Percentiles rank a stretch among this genome's conserved stretches.
Conservation (phyloP, 208 protist genomes). For the Blastocrithidia nonstop region DNA sequence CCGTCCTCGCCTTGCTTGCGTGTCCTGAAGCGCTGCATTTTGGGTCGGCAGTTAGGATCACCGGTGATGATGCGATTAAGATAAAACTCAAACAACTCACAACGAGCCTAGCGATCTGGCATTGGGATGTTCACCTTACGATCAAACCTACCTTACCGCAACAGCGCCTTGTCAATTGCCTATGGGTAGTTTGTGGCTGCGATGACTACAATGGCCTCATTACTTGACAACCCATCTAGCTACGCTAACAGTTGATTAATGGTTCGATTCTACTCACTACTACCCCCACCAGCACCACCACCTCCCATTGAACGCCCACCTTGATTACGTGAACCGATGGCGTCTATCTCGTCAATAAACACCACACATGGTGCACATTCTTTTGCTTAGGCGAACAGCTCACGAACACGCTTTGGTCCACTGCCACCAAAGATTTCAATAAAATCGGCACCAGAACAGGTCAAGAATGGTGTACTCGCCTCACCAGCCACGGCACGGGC, state of each 20-base stretch:
- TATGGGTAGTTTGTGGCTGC: slow-evolving; percentile 96
- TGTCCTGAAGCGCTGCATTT: slow-evolving; percentile 36
- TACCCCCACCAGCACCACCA: slow-evolving; percentile 40
- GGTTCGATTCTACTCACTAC: slow-evolving; percentile 90
- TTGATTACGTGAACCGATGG: slow-evolving; percentile 87
- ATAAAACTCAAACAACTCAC: slow-evolving; percentile 85
- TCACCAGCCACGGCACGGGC: slow-evolving; percentile 94
- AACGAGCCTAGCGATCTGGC: slow-evolving; percentile 73
- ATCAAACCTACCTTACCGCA: slow-evolving; percentile 87
- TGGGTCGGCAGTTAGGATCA: slow-evolving; percentile 72
- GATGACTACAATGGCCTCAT: slow-evolving; percentile 92
- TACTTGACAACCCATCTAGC: slow-evolving; percentile 89
- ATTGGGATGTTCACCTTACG: slow-evolving; percentile 87
- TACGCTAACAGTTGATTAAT: slow-evolving; percentile 95
- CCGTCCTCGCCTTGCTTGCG: slow-evolving; percentile 13
- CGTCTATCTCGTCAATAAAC: slow-evolving; percentile 99
- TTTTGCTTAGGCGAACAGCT: slow-evolving; percentile 92
- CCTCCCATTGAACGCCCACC: slow-evolving; percentile 73
- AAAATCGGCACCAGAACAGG: slow-evolving; percentile 93
- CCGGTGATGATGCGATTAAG: slow-evolving; percentile 78
- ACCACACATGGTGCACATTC: slow-evolving; percentile 92
- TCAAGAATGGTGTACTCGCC: slow-evolving; percentile 89
- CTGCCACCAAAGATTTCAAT: slow-evolving; percentile 96
- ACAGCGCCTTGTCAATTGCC: slow-evolving; percentile 87
- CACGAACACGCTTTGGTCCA: slow-evolving; percentile 89